Percentiles rank a stretch among this genome's conserved stretches.
phyloP scores from a whole-genome alignment of 2,329 filamentous ascomycete species.

The Talaromyces albobiverticillius region DNA sequence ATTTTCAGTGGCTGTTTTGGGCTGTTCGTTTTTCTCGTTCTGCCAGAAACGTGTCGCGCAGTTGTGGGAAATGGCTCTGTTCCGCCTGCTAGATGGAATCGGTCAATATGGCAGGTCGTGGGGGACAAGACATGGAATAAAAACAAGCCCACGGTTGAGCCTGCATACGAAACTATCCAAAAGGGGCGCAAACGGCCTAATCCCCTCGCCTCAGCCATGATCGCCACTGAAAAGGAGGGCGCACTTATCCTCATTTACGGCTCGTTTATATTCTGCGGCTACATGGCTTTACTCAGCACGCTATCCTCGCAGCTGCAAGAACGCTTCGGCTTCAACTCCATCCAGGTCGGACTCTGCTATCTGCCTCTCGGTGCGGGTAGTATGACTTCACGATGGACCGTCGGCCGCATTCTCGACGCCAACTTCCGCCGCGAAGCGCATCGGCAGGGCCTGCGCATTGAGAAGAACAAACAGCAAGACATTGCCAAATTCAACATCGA shows the following conservation, averaged over 20 bases:
- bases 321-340: slow-evolving; percentile 37
- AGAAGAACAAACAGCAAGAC: slow-evolving; percentile 33
- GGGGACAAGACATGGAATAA: not conserved
- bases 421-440: slow-evolving; percentile 40
- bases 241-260: slow-evolving; percentile 7
- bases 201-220: slow-evolving; percentile 22
- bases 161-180: not conserved
- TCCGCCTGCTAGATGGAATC: slow-evolving; percentile 20
- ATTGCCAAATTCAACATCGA: slow-evolving; percentile 43
- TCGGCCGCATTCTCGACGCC: slow-evolving; percentile 40
- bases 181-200: not conserved
- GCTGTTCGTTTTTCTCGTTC: slow-evolving; percentile 29
- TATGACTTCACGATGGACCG: slow-evolving; percentile 36
- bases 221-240: slow-evolving; percentile 21
- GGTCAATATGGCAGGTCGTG: not conserved
- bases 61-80: slow-evolving; percentile 37
- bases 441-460: slow-evolving; percentile 28
- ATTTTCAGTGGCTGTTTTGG: slow-evolving; percentile 42
- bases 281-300: slow-evolving; percentile 21
- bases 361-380: slow-evolving; percentile 41
- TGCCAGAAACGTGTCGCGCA: slow-evolving; percentile 36
- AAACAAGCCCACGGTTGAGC: not conserved
- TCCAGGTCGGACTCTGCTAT: slow-evolving; percentile 43
- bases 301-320: slow-evolving; percentile 35
- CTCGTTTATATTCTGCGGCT: slow-evolving; percentile 5